A percentile compares a stretch with the other conserved stretches of the same genome.
phyloP scores from a whole-genome alignment of 1,284 basidiomycete genomes.

The Rhodotorula sp. region DNA sequence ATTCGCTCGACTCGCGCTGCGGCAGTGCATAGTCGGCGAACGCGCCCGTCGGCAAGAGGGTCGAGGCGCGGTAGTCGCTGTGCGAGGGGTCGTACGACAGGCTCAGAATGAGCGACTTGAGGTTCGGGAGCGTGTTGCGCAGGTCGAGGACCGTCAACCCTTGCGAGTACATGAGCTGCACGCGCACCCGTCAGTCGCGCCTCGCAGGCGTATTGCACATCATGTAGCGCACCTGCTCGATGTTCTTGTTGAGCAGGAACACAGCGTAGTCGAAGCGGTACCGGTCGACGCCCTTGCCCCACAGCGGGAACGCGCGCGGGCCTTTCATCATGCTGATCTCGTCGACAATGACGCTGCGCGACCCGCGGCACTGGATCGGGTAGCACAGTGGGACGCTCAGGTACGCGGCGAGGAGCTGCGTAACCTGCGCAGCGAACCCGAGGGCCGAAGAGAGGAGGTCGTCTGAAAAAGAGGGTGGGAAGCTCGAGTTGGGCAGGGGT shows the following conservation, averaged over 20 bases:
- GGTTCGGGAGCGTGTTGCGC: conserved; percentile 92
- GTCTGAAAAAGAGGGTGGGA: conserved; percentile 55
- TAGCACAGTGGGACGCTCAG: conserved; percentile 76
- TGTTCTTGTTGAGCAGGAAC: conserved; percentile 94
- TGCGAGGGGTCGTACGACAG: conserved; percentile 34
- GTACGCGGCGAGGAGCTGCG: conserved; percentile 77
- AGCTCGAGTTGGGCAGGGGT: conserved; percentile 74
- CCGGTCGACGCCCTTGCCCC: conserved; percentile 87
- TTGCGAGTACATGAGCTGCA: conserved; percentile 82
- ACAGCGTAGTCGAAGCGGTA: conserved; percentile 98
- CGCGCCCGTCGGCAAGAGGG: background rate
- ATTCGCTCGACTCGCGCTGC: background rate
- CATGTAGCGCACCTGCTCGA: conserved; percentile 72
- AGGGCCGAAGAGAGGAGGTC: conserved; percentile 62
- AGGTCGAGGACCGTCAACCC: conserved; percentile 85
- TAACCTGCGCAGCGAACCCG: conserved; percentile 80
- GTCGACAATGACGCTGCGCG: conserved; percentile 82
- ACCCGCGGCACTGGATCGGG: conserved; percentile 83
- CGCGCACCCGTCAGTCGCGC: conserved; percentile 2
- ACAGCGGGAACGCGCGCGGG: conserved; percentile 91
- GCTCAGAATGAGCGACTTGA: conserved; percentile 36
- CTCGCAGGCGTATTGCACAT: background rate
- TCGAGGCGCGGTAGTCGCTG: conserved; percentile 10
- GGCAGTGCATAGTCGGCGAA: background rate
- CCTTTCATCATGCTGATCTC: conserved; percentile 91